Percentiles rank a stretch among this genome's conserved stretches.
Evolutionary conservation across 2,329 filamentous ascomycete genomes (phyloP).

Genomic region (Fusarium stilboides): DNA sequence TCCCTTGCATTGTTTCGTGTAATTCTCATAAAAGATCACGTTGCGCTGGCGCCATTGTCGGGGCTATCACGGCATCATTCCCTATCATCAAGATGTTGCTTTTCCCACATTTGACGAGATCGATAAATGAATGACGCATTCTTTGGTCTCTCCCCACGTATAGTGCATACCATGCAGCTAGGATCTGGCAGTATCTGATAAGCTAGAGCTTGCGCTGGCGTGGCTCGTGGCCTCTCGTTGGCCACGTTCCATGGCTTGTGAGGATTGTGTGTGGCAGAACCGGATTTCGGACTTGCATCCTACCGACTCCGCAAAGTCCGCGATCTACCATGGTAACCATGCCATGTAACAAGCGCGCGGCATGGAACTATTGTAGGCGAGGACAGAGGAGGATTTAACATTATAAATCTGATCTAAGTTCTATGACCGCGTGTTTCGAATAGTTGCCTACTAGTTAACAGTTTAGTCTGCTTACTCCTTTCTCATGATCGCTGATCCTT

Average conservation of each 20-base stretch:
- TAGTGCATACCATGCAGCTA: slow-evolving; percentile 29
- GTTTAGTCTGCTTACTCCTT: slow-evolving; percentile 19
- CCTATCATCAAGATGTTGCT: slow-evolving; percentile 12
- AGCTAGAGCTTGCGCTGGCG: slow-evolving; percentile 36
- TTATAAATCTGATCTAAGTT: slow-evolving; percentile 23
- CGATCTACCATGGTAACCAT: not conserved
- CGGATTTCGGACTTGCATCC: slow-evolving; percentile 25
- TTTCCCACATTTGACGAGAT: slow-evolving; percentile 10
- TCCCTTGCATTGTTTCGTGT: not conserved
- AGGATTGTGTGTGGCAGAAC: slow-evolving; percentile 9
- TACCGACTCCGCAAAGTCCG: slow-evolving; percentile 39
- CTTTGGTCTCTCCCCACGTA: not conserved
- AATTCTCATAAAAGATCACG: not conserved
- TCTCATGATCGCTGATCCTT: not conserved
- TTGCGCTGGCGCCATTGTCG: slow-evolving; percentile 14
- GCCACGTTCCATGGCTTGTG: not conserved
- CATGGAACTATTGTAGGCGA: not conserved
- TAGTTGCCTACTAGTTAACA: slow-evolving; percentile 7
- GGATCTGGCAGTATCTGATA: slow-evolving; percentile 43
- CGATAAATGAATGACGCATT: slow-evolving; percentile 42
- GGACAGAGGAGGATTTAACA: not conserved
- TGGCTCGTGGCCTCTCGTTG: slow-evolving; percentile 21
- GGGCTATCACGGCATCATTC: slow-evolving; percentile 11
- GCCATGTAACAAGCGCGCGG: slow-evolving; percentile 20
- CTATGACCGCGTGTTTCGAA: slow-evolving; percentile 7